Conservation (phyloP, 139 green algal genomes). For the Mychonastes homosphaera region DNA sequence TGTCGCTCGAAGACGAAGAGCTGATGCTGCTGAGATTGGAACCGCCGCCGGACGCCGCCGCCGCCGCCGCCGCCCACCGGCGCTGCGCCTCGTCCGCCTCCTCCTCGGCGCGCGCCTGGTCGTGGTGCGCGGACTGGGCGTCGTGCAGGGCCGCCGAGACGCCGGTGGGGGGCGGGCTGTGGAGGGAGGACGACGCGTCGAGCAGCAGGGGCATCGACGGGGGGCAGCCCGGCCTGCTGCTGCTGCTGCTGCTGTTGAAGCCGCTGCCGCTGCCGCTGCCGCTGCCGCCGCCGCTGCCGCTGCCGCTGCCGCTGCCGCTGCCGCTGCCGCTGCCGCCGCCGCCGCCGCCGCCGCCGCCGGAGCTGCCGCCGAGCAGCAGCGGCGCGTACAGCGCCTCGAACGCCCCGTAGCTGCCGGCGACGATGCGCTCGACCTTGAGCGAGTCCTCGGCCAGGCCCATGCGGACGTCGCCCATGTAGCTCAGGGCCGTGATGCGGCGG, state of each 20-base stretch:
- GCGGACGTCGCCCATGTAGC: slow-evolving; percentile 76
- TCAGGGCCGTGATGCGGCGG: slow-evolving; percentile 52
- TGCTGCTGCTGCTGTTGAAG: background rate
- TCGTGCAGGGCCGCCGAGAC: too few species aligned
- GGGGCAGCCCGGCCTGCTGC: slow-evolving; percentile 1
- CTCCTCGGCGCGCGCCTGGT: too few species aligned
- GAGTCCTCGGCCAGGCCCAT: slow-evolving; percentile 73
- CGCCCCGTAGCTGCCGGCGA: slow-evolving; percentile 30
- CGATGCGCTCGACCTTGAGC: slow-evolving; percentile 65
- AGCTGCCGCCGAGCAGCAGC: slow-evolving; percentile 11
- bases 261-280: background rate
- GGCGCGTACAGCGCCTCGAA: slow-evolving; percentile 33
- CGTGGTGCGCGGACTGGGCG: too few species aligned
- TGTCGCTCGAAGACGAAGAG: too few species aligned
- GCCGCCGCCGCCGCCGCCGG: background rate
- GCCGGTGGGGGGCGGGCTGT: too few species aligned
- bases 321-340: background rate
- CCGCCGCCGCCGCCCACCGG: too few species aligned
- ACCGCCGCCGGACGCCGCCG: too few species aligned
- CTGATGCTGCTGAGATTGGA: too few species aligned
- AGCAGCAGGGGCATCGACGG: slow-evolving; percentile 6
- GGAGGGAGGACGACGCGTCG: background rate
- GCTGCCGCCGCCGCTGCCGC: background rate
- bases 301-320: background rate
- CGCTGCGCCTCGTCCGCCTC: too few species aligned